phyloP scores from a whole-genome alignment of 352 stramenopile species.

The Thalassiosira mediterranea region DNA sequence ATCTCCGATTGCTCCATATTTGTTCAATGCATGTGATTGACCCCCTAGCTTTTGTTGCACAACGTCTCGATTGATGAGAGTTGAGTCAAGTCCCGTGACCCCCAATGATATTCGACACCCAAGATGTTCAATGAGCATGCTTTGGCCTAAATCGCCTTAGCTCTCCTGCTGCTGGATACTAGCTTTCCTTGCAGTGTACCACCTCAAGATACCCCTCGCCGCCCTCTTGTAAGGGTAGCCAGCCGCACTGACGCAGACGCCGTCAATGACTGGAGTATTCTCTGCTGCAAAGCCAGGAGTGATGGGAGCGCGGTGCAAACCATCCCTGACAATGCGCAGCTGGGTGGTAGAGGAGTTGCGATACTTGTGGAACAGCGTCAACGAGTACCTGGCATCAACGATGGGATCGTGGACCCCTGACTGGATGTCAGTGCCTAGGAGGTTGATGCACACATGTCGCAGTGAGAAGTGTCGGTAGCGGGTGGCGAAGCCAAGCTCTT shows the following conservation, averaged over 20 bases:
- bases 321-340: constrained; percentile 52
- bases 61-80: too few species aligned
- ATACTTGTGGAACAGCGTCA: constrained; percentile 68
- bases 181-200: constrained; percentile 33
- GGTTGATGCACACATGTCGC: constrained; percentile 62
- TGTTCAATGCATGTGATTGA: too few species aligned
- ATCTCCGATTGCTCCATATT: too few species aligned
- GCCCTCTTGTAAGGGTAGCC: constrained; percentile 47
- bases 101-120: constrained; percentile 3
- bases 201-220: constrained; percentile 55
- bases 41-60: too few species aligned
- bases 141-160: too few species aligned
- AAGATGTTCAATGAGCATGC: neutral
- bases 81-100: too few species aligned
- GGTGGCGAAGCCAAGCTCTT: constrained; percentile 41
- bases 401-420: constrained; percentile 60
- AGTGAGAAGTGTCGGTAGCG: constrained; percentile 63
- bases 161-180: too few species aligned
- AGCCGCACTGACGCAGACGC: constrained; percentile 38
- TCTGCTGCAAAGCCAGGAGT: constrained; percentile 46
- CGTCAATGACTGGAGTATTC: constrained; percentile 47
- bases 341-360: constrained; percentile 45
- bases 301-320: constrained; percentile 48
- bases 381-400: constrained; percentile 62
- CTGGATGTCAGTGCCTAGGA: constrained; percentile 66